Evolutionary conservation across 2,329 filamentous ascomycete genomes (phyloP).

Genomic region (Talaromyces atroroseus): DNA sequence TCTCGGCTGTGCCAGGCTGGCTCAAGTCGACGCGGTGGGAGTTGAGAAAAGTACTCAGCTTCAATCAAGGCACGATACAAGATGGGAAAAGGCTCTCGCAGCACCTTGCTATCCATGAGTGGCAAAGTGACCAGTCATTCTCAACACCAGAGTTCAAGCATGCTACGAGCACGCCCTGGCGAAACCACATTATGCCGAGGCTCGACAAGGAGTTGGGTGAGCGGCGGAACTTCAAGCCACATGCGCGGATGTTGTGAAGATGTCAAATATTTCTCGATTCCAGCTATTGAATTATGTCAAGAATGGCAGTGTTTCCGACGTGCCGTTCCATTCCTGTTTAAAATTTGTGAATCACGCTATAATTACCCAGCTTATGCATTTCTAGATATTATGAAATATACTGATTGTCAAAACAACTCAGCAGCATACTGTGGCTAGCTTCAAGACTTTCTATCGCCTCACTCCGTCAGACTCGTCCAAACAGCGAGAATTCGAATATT

Average conservation of each 20-base stretch:
- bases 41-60: not conserved
- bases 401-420: too few relatives aligned
- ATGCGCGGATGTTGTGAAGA: not conserved
- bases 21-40: conserved; percentile 6
- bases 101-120: not conserved
- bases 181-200: not conserved
- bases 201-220: not conserved
- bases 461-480: too few relatives aligned
- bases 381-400: too few relatives aligned
- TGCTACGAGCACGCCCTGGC: conserved; percentile 2
- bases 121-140: not conserved
- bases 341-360: too few relatives aligned
- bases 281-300: too few relatives aligned
- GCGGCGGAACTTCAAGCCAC: not conserved
- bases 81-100: not conserved
- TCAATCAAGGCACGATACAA: not conserved
- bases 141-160: not conserved
- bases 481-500: too few relatives aligned
- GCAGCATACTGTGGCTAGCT: too few relatives aligned
- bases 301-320: too few relatives aligned
- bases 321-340: too few relatives aligned
- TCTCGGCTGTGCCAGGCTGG: not conserved
- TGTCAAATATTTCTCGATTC: too few relatives aligned
- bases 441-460: too few relatives aligned
- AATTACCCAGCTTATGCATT: too few relatives aligned